Evolutionary conservation across 345 rosid species (phyloP).

Genomic region (Euphorbia peplus): DNA sequence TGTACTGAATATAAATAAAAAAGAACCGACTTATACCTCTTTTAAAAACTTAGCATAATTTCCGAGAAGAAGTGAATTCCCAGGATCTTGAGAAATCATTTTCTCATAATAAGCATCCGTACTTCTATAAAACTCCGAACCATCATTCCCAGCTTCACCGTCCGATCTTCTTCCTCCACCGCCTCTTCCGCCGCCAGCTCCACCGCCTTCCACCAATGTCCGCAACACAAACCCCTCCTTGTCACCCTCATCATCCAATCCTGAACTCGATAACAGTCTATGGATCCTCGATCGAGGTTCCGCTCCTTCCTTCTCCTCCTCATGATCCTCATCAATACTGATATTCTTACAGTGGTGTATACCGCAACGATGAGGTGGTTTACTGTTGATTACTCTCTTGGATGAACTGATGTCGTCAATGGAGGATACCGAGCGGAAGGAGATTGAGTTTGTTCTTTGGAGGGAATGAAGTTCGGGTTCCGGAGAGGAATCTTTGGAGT

Average conservation of each 20-base stretch:
- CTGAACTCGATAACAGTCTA: constrained; percentile 47
- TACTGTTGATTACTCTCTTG: constrained; percentile 21
- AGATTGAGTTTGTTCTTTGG: neutral
- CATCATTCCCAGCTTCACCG: constrained; percentile 25
- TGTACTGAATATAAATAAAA: no score
- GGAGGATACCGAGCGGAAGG: constrained; percentile 22
- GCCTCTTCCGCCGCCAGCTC: constrained; percentile 27
- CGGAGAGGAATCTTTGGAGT: constrained; percentile 37
- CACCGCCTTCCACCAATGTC: constrained; percentile 32
- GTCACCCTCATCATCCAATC: constrained; percentile 33
- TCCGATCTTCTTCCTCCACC: constrained; percentile 17
- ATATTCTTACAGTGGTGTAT: neutral
- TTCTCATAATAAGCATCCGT: constrained; percentile 54
- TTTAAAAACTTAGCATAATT: constrained; percentile 70
- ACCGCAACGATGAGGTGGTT: constrained; percentile 17
- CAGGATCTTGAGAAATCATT: constrained; percentile 55
- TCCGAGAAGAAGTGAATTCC: constrained; percentile 52
- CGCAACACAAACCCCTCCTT: constrained; percentile 18
- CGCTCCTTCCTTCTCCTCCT: constrained; percentile 12
- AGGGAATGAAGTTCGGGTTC: constrained; percentile 43
- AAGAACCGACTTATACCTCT: no score
- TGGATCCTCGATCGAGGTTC: constrained; percentile 14
- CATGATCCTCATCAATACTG: constrained; percentile 1
- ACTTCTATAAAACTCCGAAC: constrained; percentile 33
- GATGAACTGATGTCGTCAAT: constrained; percentile 27